Evolutionary conservation across 1,139 yeast species (phyloP).

Genomic region (Yamadazyma membranifaciens): DNA sequence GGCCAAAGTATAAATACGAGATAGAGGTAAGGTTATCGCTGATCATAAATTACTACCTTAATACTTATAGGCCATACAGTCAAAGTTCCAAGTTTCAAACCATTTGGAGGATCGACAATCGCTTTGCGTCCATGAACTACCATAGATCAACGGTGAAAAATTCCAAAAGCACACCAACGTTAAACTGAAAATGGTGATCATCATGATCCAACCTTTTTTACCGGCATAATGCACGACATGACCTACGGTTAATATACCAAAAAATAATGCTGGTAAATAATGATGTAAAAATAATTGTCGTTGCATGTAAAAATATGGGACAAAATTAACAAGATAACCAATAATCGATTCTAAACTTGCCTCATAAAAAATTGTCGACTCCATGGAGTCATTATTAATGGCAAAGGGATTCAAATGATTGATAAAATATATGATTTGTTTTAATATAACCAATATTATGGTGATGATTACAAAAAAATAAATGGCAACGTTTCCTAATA

Average conservation of each 20-base stretch:
- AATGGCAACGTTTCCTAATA: slow-evolving; percentile 36
- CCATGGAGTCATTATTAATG: slow-evolving; percentile 15
- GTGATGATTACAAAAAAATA: slow-evolving; percentile 28
- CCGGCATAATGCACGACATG: slow-evolving; percentile 33
- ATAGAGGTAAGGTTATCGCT: too few species aligned
- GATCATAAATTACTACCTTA: slow-evolving; percentile 2
- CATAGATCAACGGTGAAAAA: slow-evolving; percentile 35
- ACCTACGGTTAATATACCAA: slow-evolving; percentile 30
- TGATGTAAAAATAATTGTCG: slow-evolving; percentile 40
- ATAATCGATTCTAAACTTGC: slow-evolving; percentile 25
- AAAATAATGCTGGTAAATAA: slow-evolving; percentile 37
- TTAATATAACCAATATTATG: slow-evolving; percentile 19
- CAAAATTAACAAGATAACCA: slow-evolving; percentile 38
- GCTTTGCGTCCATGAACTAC: slow-evolving; percentile 29
- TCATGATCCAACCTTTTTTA: slow-evolving; percentile 17
- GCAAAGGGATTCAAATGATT: slow-evolving; percentile 34
- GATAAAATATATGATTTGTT: slow-evolving; percentile 21
- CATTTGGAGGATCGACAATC: slow-evolving; percentile 28
- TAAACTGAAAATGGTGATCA: slow-evolving; percentile 16
- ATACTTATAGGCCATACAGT: slow-evolving; percentile 24
- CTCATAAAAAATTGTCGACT: slow-evolving; percentile 19
- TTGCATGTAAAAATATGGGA: slow-evolving; percentile 32
- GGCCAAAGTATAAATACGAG: slow-evolving; percentile 1
- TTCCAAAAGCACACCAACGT: slow-evolving; percentile 19
- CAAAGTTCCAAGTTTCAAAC: slow-evolving; percentile 37